Percentiles rank a stretch among this genome's conserved stretches.
phyloP scores from a whole-genome alignment of 2,329 filamentous ascomycete species.

The Juglanconis sp. region DNA sequence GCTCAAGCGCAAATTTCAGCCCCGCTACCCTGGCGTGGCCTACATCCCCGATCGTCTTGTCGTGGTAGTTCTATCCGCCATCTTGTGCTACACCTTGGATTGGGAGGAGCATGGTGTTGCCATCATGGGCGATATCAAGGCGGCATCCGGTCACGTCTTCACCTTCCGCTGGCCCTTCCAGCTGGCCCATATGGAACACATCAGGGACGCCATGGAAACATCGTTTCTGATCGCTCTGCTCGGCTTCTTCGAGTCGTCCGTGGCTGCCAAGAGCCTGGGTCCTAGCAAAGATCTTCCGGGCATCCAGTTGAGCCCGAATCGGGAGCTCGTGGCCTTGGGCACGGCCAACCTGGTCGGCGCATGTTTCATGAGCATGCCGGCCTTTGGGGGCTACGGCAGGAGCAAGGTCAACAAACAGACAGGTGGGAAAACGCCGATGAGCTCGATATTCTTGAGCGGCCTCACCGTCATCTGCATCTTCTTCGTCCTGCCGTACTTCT shows the following conservation, averaged over 20 bases:
- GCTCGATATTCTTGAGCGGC: constrained; percentile 78
- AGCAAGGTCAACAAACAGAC: constrained; percentile 95
- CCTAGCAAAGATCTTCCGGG: constrained; percentile 68
- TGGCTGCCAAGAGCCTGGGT: constrained; percentile 88
- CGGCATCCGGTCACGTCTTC: constrained; percentile 68
- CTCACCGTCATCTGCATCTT: constrained; percentile 79
- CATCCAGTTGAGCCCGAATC: constrained; percentile 83
- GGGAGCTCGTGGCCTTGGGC: constrained; percentile 88
- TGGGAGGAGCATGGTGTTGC: constrained; percentile 81
- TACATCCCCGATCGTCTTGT: constrained; percentile 90
- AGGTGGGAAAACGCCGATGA: constrained; percentile 90
- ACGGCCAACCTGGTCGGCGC: constrained; percentile 87
- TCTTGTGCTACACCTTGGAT: constrained; percentile 70
- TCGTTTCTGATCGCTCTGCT: constrained; percentile 90
- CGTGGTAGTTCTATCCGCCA: constrained; percentile 79
- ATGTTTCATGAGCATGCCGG: constrained; percentile 87
- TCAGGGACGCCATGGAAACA: constrained; percentile 82
- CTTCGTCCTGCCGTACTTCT: constrained; percentile 85
- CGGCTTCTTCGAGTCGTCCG: constrained; percentile 97
- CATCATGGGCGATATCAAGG: constrained; percentile 77
- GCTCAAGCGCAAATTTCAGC: constrained; percentile 76
- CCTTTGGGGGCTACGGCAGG: constrained; percentile 92
- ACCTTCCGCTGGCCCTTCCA: constrained; percentile 84
- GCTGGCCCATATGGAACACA: constrained; percentile 71
- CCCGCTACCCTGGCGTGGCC: constrained; percentile 73